Evolutionary conservation across 441 rosid genomes (phyloP).

Genomic region (Gossypium davidsonii): DNA sequence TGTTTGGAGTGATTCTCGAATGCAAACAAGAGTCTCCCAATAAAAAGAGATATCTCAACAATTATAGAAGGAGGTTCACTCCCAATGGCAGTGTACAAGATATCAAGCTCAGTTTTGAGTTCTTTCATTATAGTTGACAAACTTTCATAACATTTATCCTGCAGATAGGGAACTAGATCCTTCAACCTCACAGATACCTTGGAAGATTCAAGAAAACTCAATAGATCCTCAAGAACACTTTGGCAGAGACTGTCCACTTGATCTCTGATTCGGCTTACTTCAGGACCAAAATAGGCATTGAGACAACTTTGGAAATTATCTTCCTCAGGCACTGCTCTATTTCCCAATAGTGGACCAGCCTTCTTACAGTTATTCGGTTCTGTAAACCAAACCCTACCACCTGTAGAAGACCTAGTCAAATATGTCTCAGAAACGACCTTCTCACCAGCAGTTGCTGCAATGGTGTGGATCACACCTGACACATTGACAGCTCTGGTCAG

Average conservation of each 20-base stretch:
- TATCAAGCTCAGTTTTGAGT: constrained; percentile 63
- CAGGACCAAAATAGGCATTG: constrained; percentile 81
- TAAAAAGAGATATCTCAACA: constrained; percentile 81
- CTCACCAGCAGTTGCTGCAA: constrained; percentile 43
- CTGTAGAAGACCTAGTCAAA: constrained; percentile 74
- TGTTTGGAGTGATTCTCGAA: constrained; percentile 77
- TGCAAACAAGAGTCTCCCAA: constrained; percentile 91
- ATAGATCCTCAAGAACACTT: constrained; percentile 70
- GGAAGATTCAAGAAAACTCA: constrained; percentile 89
- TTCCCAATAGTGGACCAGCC: constrained; percentile 35
- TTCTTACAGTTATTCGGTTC: constrained; percentile 63
- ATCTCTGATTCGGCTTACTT: constrained; percentile 79
- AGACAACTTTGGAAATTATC: constrained; percentile 75
- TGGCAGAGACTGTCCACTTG: constrained; percentile 71
- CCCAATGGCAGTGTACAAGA: constrained; percentile 44
- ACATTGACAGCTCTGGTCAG: constrained; percentile 51
- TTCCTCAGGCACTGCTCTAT: constrained; percentile 49
- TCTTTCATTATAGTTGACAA: constrained; percentile 57
- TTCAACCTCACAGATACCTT: constrained; percentile 77
- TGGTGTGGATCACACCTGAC: constrained; percentile 42
- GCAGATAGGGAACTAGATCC: constrained; percentile 73
- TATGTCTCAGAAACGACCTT: constrained; percentile 62
- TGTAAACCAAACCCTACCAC: constrained; percentile 94
- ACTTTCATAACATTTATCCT: constrained; percentile 73
- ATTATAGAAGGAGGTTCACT: constrained; percentile 48